Evolutionary conservation across 169 alveolate species (phyloP).

Genomic region (Cardiosporidium cionae): DNA sequence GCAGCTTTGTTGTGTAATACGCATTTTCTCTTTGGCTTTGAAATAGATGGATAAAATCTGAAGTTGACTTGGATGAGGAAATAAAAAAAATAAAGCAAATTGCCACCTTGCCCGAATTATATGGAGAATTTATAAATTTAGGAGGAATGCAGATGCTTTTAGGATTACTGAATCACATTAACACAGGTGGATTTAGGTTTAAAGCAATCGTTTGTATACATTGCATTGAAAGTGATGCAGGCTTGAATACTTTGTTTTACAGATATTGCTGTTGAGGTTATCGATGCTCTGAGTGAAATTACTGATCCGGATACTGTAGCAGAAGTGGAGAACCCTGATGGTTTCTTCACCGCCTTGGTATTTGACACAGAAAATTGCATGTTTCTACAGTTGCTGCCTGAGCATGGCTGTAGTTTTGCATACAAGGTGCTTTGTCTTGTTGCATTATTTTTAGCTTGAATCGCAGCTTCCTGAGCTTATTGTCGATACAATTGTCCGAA

Average conservation of each 20-base stretch:
- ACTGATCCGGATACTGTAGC: constrained; percentile 48
- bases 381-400: neutral
- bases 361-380: neutral
- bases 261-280: constrained; percentile 46
- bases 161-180: constrained; percentile 38
- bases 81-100: constrained; percentile 35
- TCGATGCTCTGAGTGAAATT: constrained; percentile 43
- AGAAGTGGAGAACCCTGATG: constrained; percentile 27
- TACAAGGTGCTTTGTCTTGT: too few relatives aligned
- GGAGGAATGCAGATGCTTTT: constrained; percentile 38
- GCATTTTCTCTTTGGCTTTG: too few relatives aligned
- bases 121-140: constrained; percentile 15
- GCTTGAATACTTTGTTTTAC: neutral
- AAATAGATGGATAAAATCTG: constrained; percentile 52
- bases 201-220: too few relatives aligned
- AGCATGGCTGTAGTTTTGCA: too few relatives aligned
- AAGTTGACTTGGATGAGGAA: constrained; percentile 60
- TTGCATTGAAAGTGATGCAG: too few relatives aligned
- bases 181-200: constrained; percentile 36
- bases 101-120: constrained; percentile 44
- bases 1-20: too few relatives aligned
- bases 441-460: constrained; percentile 3
- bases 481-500: constrained; percentile 27
- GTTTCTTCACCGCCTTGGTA: constrained; percentile 14
- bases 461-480: neutral